Base-by-base conservation (phyloP, 2,329 filamentous ascomycete genomes). In the Arthrobotrys sphaeroides region DNA sequence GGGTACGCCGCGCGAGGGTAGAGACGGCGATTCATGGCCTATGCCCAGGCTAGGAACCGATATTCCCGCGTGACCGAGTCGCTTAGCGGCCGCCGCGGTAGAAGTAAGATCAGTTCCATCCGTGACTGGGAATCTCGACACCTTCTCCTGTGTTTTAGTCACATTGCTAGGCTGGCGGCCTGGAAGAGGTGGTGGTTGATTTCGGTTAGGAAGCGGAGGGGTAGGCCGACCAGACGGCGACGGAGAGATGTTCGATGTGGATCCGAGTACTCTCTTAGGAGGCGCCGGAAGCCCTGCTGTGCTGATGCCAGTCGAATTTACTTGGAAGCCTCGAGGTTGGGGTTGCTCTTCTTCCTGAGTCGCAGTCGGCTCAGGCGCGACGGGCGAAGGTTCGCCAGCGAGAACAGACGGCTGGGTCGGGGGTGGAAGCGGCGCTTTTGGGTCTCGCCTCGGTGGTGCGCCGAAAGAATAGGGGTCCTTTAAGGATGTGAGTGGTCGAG, bases 21-120 rank as follows among this genome's bases (percentile, higher is more conserved):
- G 79, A 80, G 60, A 80, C 78, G 70, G 81, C 55, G 80, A 81
- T 69, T 77, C 24, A 80, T 77, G 81, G 2, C 88, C 89, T 75
- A 96, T 96, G 3, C 91, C 91, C 2, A 97, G 84, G 0, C 87
- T 90, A 0, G 93, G 90, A 0, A 97, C 92, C 0, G 90, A 91
- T 4, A 97, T 85, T 0, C 93, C 93, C 0, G 91, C 90, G 38
- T 88, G 87, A 9, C 89, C 88, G 6, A 97, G 85, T 43, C 92
- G 87, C 70, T 84, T 86, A 66, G 90, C 81, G 3, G 92, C 90
- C 3, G 85, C 87, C 47, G 78, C 73, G 9, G 78, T 42, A 49
- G 78, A 55, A 65, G 33, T 43, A 53, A 78, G 59, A 78, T 79
- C 24, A 77, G 81, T 66, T 73, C 79, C 75, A 62, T 65, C 80